Evolutionary conservation across 345 rosid species (phyloP).

Genomic region (Moringa oleifera): DNA sequence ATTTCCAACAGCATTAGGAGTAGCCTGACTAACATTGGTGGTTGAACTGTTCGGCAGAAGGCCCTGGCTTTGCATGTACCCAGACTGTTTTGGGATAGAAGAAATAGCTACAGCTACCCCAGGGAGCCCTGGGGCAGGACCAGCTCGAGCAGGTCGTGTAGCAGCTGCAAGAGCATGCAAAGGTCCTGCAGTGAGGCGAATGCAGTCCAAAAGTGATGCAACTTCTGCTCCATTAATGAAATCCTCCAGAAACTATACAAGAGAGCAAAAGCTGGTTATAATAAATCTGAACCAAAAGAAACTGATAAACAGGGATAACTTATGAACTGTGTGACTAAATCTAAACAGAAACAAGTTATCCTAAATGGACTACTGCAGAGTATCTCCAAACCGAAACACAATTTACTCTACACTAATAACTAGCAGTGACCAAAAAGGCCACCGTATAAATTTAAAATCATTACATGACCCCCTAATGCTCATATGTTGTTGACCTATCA

Average conservation of each 20-base stretch:
- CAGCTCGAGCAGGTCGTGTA: slow-evolving; percentile 95
- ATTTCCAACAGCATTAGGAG: slow-evolving; percentile 40
- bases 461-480: not conserved
- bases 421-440: not conserved
- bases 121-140: slow-evolving; percentile 60
- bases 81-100: slow-evolving; percentile 59
- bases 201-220: slow-evolving; percentile 94
- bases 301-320: too few relatives aligned
- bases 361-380: not conserved
- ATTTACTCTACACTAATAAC: not conserved
- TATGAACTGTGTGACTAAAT: not conserved
- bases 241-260: slow-evolving; percentile 75
- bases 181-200: slow-evolving; percentile 96
- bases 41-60: slow-evolving; percentile 36
- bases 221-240: slow-evolving; percentile 96
- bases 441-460: not conserved
- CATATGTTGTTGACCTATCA: not conserved
- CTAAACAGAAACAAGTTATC: not conserved
- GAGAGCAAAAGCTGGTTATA: slow-evolving; percentile 5
- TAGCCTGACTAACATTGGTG: slow-evolving; percentile 45
- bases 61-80: slow-evolving; percentile 56
- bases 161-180: slow-evolving; percentile 95
- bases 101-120: slow-evolving; percentile 43
- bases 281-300: not conserved
- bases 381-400: not conserved